Percentiles rank a stretch among this genome's conserved stretches.
These are phyloP conservation scores for Dendrobium nobile DNA, from an alignment of 106 monocot genomes.

Conservation along the genomic window DNA sequence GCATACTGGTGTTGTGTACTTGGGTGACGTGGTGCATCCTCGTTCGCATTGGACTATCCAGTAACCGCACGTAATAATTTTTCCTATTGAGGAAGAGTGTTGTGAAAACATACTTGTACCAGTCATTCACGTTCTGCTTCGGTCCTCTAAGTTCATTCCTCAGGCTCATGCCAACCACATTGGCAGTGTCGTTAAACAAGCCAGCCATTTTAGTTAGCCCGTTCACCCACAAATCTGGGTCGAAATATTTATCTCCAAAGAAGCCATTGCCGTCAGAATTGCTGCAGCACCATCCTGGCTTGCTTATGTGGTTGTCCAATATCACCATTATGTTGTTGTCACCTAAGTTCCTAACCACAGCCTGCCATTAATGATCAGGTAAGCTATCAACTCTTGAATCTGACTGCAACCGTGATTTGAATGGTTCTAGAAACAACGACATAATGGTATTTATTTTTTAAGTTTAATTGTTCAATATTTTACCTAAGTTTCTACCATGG, in stretches of 20 bases:
- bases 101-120: slow-evolving; percentile 16
- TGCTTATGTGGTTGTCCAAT: slow-evolving; percentile 49
- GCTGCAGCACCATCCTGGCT: slow-evolving; percentile 49
- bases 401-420: too few relatives aligned
- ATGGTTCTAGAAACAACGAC: too few relatives aligned
- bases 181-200: slow-evolving; percentile 8
- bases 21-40: too few relatives aligned
- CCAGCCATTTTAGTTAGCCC: slow-evolving; percentile 32
- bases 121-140: slow-evolving; percentile 10
- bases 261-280: slow-evolving; percentile 40
- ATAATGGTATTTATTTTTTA: too few relatives aligned
- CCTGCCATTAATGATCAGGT: slow-evolving; percentile 5
- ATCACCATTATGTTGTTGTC: slow-evolving; percentile 34
- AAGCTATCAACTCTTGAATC: too few relatives aligned
- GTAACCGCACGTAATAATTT: too few relatives aligned
- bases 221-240: slow-evolving; percentile 22
- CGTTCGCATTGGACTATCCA: too few relatives aligned
- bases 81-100: too few relatives aligned
- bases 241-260: slow-evolving; percentile 45
- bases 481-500: too few relatives aligned
- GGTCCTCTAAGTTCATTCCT: slow-evolving; percentile 29
- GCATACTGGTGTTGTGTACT: too few relatives aligned
- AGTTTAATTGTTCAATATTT: too few relatives aligned
- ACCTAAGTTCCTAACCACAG: slow-evolving; percentile 27
- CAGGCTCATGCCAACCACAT: slow-evolving; percentile 33